These are phyloP conservation scores for Calonectria leucothoes DNA, from an alignment of 2,329 filamentous ascomycete species.

Conservation along the genomic window DNA sequence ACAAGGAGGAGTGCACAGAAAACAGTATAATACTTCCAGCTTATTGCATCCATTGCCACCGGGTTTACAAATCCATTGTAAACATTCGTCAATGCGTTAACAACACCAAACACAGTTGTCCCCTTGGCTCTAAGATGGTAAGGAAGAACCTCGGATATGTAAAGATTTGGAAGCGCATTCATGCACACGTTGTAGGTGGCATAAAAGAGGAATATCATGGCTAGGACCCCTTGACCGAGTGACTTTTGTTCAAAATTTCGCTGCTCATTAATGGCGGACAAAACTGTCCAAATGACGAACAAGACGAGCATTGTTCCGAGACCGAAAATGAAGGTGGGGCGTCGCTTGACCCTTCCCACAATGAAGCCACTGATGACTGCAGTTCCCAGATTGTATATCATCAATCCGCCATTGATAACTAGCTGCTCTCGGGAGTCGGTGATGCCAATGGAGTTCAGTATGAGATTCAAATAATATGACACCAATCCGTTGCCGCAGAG, in stretches of 20 bases:
- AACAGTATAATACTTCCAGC: constrained; percentile 12
- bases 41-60: constrained; percentile 4
- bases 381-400: background rate
- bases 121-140: constrained; percentile 13
- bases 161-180: background rate
- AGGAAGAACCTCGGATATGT: constrained; percentile 10
- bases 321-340: background rate
- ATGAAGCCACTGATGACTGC: background rate
- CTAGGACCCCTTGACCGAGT: background rate
- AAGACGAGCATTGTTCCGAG: background rate
- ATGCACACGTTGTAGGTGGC: constrained; percentile 10
- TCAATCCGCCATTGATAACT: constrained; percentile 9
- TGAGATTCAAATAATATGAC: constrained; percentile 25
- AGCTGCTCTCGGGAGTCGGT: background rate
- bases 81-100: background rate
- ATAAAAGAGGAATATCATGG: constrained; percentile 18
- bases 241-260: background rate
- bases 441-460: constrained; percentile 28
- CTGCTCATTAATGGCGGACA: constrained; percentile 11
- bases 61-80: constrained; percentile 14
- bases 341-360: background rate
- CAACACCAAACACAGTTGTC: constrained; percentile 5
- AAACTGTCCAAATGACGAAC: constrained; percentile 12
- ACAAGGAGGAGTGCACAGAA: background rate
- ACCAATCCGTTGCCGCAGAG: constrained; percentile 31